Evolutionary conservation across 176 grass and related monocot species (phyloP).

Genomic region (Musa itinerans): DNA sequence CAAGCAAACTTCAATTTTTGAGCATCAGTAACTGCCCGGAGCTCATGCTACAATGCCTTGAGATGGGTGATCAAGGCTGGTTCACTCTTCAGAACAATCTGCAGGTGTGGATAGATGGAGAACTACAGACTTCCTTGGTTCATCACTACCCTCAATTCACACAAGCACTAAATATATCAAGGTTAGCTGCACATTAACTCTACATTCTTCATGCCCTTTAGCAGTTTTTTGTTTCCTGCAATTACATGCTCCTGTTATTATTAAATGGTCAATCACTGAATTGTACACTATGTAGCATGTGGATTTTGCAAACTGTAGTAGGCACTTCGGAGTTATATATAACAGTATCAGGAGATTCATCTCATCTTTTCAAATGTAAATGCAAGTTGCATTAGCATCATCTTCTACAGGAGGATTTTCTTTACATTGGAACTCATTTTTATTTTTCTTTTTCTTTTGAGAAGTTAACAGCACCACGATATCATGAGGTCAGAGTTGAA

Average conservation of each 20-base stretch:
- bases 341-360: neutral
- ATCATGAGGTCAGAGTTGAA: neutral
- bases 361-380: neutral
- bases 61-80: neutral
- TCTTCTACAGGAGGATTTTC: too few relatives aligned
- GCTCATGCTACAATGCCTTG: slow-evolving; percentile 14
- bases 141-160: neutral
- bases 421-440: too few relatives aligned
- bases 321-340: too few relatives aligned
- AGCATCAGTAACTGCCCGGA: slow-evolving; percentile 24
- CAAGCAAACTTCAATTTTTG: slow-evolving; percentile 22
- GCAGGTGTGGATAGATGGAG: slow-evolving; percentile 1
- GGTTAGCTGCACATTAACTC: neutral
- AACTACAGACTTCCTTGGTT: neutral
- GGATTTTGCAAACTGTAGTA: neutral
- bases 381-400: too few relatives aligned
- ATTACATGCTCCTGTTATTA: neutral
- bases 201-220: neutral
- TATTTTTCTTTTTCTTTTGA: too few relatives aligned
- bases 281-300: neutral
- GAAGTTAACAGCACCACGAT: too few relatives aligned
- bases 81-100: neutral
- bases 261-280: neutral
- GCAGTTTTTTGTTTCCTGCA: neutral
- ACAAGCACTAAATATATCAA: neutral